Conservation (phyloP, 139 green algal species). For the Coccomyxa sp. region DNA sequence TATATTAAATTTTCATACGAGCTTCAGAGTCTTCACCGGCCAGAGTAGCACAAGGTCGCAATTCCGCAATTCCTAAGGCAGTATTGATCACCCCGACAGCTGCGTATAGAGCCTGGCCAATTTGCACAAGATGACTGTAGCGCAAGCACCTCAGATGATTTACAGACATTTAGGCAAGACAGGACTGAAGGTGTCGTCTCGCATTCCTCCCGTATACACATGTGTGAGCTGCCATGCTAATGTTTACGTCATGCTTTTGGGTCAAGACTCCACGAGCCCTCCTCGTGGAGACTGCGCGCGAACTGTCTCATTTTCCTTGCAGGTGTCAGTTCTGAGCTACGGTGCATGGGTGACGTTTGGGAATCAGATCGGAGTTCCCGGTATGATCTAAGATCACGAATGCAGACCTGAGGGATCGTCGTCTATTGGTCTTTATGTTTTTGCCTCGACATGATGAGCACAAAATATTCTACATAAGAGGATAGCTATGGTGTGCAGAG, state of each 20-base stretch:
- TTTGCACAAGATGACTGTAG: no score
- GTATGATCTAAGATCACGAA: slow-evolving; percentile 4
- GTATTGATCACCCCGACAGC: no score
- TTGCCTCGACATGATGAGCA: not conserved
- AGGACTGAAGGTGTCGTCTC: slow-evolving; percentile 40
- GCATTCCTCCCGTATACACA: not conserved
- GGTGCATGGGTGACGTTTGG: slow-evolving; percentile 69
- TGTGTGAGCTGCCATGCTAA: not conserved
- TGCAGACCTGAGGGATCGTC: not conserved
- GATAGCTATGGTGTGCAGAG: not conserved
- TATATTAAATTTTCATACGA: no score
- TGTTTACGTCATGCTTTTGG: not conserved
- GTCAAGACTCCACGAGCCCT: not conserved
- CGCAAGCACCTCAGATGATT: slow-evolving; percentile 29
- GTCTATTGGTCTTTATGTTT: not conserved
- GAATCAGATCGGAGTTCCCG: slow-evolving; percentile 43
- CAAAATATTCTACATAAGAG: not conserved
- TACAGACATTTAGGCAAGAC: slow-evolving; percentile 47
- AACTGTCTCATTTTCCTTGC: not conserved
- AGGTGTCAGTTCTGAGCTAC: slow-evolving; percentile 61
- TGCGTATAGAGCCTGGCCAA: no score
- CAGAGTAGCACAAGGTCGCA: no score
- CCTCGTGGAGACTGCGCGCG: not conserved
- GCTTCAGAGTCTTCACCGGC: no score
- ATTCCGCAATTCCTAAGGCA: no score